Percentiles rank a stretch among this genome's conserved stretches.
Evolutionary conservation across 306 rosid genomes (phyloP).

Genomic region (Quercus agrifolia): DNA sequence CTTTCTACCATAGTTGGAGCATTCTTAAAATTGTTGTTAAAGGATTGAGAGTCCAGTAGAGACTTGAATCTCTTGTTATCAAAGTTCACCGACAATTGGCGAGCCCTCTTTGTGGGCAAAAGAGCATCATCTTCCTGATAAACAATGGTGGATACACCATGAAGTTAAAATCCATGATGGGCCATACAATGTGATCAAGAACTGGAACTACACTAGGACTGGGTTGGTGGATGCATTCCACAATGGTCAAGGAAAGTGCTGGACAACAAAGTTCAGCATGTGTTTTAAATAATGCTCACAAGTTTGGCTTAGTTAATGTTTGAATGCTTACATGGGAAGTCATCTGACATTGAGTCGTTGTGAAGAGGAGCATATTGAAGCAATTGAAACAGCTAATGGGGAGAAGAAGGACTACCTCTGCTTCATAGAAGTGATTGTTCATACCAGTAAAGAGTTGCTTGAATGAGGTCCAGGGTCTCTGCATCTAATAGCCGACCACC

Average conservation of each 20-base stretch:
- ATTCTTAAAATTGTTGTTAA: too few species aligned
- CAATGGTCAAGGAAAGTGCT: conserved; percentile 46
- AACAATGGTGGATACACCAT: conserved; percentile 54
- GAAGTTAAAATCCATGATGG: conserved; percentile 52
- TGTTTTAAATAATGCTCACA: background rate
- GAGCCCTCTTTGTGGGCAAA: conserved; percentile 14
- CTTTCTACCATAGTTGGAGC: too few species aligned
- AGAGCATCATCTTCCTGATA: conserved; percentile 39
- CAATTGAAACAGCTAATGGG: conserved; percentile 34
- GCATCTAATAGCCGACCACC: conserved; percentile 46
- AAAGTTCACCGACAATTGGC: too few species aligned
- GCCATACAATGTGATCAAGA: conserved; percentile 52
- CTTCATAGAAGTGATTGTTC: conserved; percentile 48
- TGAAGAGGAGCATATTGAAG: conserved; percentile 34
- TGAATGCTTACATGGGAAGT: background rate
- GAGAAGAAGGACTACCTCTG: conserved; percentile 40
- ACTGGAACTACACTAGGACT: conserved; percentile 49
- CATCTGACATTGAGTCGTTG: background rate
- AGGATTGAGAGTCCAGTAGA: too few species aligned
- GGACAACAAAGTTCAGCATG: conserved; percentile 37
- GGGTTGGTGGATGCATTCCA: conserved; percentile 44
- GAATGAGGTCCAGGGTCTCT: conserved; percentile 52
- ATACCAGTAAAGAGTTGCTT: conserved; percentile 46
- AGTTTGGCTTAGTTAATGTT: background rate
- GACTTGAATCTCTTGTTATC: too few species aligned